Evolutionary conservation across 371 early-diverging fungal species (phyloP), one percentile per base, ranked within the genome.

Genomic region (Aphelidium insulamus): DNA sequence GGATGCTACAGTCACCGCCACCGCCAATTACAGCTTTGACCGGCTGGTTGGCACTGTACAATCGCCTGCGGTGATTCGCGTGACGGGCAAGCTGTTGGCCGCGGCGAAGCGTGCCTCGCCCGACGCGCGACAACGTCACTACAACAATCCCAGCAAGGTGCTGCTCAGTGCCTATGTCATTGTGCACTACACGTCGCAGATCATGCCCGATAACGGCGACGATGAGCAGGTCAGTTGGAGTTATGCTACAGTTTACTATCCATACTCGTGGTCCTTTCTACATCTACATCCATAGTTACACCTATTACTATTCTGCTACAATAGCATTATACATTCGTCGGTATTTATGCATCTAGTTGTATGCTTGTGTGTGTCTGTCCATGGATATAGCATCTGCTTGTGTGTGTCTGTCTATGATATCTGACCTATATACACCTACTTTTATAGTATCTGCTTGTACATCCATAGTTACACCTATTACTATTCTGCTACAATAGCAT

Each of bases 161-260:
- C 60, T 73, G 17, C 45, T 77, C 34, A 66, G 58, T 33, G 60
- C 70, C 8, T 77, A 66, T 48, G 63, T 77, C 63, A 66, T 69
- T 15, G 54, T 62, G 26, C 62, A 62, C 23, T 66, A 74, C 36
- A 66, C 77, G 3, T 23, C 30, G 25, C 68, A 64, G 39, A 57
- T 70, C 16, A 55, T 75, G 42, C 51, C 55, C 7, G 33, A 49
- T n/a, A 36, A 50, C 26, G 66, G 57, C 0, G 32, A 26, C 6
- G 53, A 59, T 21, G 69, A 70, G 39, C 51, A 57, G 62, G 73
- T 67, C 52, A 26, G 38, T 19, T 33, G 18, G 33, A 12, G 16
- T 28, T 8, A 14, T 28, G 27, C 17, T 15, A 2, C 11, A 12
- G 5, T 42, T 36, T 1, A 24, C 17, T 6, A 12, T 18, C 25